These are phyloP conservation scores for Termitomyces sp. DNA, from an alignment of 768 basidiomycete genomes.

Conservation along the genomic window DNA sequence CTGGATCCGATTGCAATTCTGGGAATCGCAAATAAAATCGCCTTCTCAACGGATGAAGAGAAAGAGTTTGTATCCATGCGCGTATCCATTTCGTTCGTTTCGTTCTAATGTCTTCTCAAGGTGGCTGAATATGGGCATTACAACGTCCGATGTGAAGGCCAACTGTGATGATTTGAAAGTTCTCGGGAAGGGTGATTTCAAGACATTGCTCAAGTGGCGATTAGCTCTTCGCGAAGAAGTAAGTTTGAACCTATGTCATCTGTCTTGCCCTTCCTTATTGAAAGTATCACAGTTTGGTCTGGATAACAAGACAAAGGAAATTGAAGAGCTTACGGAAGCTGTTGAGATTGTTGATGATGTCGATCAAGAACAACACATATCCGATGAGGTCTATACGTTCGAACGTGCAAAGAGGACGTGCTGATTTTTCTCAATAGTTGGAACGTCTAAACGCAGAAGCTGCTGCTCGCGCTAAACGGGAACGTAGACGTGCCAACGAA, in stretches of 20 bases:
- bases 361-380: slow-evolving; percentile 87
- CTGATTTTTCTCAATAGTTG: slow-evolving; percentile 46
- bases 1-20: slow-evolving; percentile 76
- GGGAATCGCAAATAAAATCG: slow-evolving; percentile 73
- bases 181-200: slow-evolving; percentile 97
- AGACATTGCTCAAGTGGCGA: slow-evolving; percentile 88
- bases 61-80: slow-evolving; percentile 50
- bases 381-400: slow-evolving; percentile 66
- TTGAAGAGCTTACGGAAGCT: slow-evolving; percentile 72
- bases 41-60: slow-evolving; percentile 81
- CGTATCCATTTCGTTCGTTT: slow-evolving; percentile 1
- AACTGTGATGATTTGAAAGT: slow-evolving; percentile 94
- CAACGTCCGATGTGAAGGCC: slow-evolving; percentile 74
- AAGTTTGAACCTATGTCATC: slow-evolving; percentile 12
- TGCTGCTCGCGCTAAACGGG: slow-evolving; percentile 68
- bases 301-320: slow-evolving; percentile 72
- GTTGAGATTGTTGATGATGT: slow-evolving; percentile 63
- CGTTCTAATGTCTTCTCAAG: slow-evolving; percentile 29
- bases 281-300: slow-evolving; percentile 60
- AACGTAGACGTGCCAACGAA: slow-evolving; percentile 85
- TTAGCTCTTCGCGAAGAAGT: slow-evolving; percentile 86
- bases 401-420: not conserved
- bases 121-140: slow-evolving; percentile 71
- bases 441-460: slow-evolving; percentile 80
- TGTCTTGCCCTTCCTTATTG: not conserved